Conservation (phyloP, 306 rosid species). For the Vicia faba region DNA sequence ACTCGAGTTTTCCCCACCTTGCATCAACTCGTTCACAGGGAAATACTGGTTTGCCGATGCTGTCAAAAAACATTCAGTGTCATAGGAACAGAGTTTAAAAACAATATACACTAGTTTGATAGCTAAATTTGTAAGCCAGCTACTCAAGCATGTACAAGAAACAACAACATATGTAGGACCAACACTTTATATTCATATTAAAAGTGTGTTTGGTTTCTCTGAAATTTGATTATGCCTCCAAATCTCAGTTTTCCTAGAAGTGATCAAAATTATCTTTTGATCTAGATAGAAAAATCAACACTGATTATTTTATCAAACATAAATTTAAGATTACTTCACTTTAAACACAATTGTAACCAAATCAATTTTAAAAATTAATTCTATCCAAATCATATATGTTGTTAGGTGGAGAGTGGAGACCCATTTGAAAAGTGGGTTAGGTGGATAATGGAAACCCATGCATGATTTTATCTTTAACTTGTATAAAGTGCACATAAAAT, state of each 20-base stretch:
- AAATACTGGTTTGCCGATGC: constrained; percentile 73
- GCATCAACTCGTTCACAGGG: constrained; percentile 87
- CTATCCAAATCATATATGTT: background rate
- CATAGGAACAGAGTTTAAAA: constrained; percentile 5
- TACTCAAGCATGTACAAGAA: background rate
- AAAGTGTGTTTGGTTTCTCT: background rate
- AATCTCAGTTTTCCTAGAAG: background rate
- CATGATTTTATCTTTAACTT: background rate
- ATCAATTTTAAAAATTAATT: background rate
- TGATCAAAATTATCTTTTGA: background rate
- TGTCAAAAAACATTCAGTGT: constrained; percentile 36
- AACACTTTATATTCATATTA: background rate
- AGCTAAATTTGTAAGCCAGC: background rate
- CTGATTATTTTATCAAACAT: background rate
- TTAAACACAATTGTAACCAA: background rate
- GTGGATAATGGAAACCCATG: background rate
- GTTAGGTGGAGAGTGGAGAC: background rate
- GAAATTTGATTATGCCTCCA: background rate
- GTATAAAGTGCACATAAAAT: background rate
- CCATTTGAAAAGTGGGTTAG: background rate
- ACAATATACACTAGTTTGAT: background rate
- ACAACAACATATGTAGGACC: background rate
- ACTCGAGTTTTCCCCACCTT: constrained; percentile 94
- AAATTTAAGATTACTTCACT: background rate
- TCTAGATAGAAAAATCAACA: background rate